phyloP scores from a whole-genome alignment of 345 rosid genomes.

The Syzygium aromaticum region DNA sequence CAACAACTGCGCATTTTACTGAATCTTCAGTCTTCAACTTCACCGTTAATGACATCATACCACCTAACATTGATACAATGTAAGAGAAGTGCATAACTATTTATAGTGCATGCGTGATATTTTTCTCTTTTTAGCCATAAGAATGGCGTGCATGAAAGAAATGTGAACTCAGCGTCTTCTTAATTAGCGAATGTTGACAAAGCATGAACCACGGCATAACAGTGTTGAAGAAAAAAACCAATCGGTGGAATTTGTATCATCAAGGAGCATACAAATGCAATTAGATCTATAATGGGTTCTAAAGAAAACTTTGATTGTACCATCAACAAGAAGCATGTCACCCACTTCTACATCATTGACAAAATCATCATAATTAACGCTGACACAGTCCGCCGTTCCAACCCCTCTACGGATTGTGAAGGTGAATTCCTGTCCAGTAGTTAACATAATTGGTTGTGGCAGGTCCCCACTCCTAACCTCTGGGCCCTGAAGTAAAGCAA shows the following conservation, averaged over 20 bases:
- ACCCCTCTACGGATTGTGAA: constrained; percentile 89
- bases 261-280: background rate
- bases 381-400: constrained; percentile 77
- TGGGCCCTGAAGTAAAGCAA: constrained; percentile 57
- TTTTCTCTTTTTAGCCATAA: background rate
- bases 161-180: background rate
- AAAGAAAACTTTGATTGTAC: constrained; percentile 24
- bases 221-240: background rate
- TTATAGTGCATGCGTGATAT: background rate
- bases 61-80: constrained; percentile 37
- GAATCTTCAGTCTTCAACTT: constrained; percentile 94
- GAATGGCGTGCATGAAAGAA: background rate
- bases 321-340: constrained; percentile 99
- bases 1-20: constrained; percentile 88
- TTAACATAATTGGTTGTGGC: constrained; percentile 74
- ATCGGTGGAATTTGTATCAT: background rate
- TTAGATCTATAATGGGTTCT: background rate
- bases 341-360: constrained; percentile 88
- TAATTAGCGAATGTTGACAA: background rate
- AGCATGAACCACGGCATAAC: background rate
- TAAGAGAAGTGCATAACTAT: background rate
- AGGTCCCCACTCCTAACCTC: constrained; percentile 99
- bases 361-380: constrained; percentile 97
- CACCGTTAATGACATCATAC: constrained; percentile 94
- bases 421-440: constrained; percentile 84